Evolutionary conservation across 2,329 filamentous ascomycete genomes (phyloP), one percentile per base, ranked within the genome.

Genomic region (Alternaria brassicae): DNA sequence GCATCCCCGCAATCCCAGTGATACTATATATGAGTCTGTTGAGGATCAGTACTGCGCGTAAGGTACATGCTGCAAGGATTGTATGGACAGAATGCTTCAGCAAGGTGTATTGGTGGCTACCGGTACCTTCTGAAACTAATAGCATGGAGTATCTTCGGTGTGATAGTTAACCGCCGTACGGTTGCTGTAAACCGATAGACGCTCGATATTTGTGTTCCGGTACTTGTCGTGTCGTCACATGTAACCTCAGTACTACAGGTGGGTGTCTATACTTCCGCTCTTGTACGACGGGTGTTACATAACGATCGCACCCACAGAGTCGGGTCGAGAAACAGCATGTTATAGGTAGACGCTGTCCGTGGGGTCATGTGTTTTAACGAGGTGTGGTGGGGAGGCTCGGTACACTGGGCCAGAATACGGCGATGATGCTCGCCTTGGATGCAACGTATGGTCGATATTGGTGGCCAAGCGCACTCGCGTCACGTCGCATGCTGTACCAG

Each of bases 1-100:
- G 58, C 42, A 41, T 56, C 54, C 56, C 42, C 56, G 34, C 45
- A 30, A 57, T 60, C 45, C 56, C 45, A 47, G 23, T 32, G 54
- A 57, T 51, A 27, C 28, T 25, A 44, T 28, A 50, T 23, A 27
- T 21, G 21, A 53, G 9, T 41, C 28, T 60, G 47, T 53, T 53
- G 53, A 49, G 53, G 40, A 51, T 51, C 13, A 60, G 25, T 17
- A 36, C 41, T 56, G 53, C 45, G 45, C 10, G 28, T 56, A 48
- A 54, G 32, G 48, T 54, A n/a, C n/a, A 15, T n/a, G 13, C 21
- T 51, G 21, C 53, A 51, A n/a, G 45, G 53, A 10, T 47, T 51
- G 37, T 56, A 28, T 56, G 53, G 53, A 56, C 13, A n/a, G 13
- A 13, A 48, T 4, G 19, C 44, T 48, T 12, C 44, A 27, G 21